Evolutionary conservation across 495 filamentous ascomycete species (phyloP), one percentile per base, ranked within the genome.

Genomic region (Daldinia bambusicola): DNA sequence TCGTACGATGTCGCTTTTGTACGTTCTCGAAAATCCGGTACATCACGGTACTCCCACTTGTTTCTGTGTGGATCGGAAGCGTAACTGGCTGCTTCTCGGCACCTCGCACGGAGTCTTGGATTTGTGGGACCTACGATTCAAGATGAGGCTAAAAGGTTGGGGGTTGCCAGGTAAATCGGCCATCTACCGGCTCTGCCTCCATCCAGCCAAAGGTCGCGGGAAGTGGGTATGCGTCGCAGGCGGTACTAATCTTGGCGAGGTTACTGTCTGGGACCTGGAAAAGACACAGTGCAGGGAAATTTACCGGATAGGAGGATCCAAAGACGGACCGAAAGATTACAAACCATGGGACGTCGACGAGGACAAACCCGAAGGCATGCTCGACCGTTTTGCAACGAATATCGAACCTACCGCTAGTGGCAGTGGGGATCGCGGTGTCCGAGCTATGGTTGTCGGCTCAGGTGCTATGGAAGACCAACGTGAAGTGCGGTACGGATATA

Each of bases 51-150:
- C 91, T 2, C 93, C 92, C 6, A 98, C 93, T 2, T 95, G 92
- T 64, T 98, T 99, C 80, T 95, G 92, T 78, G 82, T 95, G 34
- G 93, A 97, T 71, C 83, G 89, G 30, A 91, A 89, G 74, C 90
- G 90, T 55, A 92, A 92, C 70, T 99, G 96, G 96, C 82, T 99
- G 4, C 82, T 97, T 6, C 79, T 98, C 4, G 95, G 94, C 36
- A 98, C 96, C 0, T 93, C 94, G 6, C 94, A 98, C 72, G 96
- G 96, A 3, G 89, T 98, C 52, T 82, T 99, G 7, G 92, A 97
- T 72, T 84, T 99, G 16, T 99, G 96, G 95, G 96, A 99, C 76
- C 87, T 99, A 14, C 91, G 96, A 14, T 99, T 98, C 81, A 91
- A 88, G 58, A 85, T 97, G 55, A 89, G 93, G 14, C 79, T 97